Evolutionary conservation across 2,329 filamentous ascomycete genomes (phyloP).

Genomic region (Hymenoscyphus occultus): DNA sequence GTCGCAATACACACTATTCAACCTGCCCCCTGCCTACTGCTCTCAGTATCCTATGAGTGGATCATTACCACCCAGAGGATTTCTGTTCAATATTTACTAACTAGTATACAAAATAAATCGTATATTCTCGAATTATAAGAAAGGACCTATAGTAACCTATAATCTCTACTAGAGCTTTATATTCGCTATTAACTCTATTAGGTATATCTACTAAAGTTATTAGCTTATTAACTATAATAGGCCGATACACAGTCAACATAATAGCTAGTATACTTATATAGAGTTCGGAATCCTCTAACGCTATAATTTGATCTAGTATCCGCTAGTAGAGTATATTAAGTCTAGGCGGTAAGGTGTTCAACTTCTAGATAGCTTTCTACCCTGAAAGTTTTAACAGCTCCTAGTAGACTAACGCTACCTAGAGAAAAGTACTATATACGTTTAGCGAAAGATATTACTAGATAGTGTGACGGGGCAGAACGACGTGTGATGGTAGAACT

Average conservation of each 20-base stretch:
- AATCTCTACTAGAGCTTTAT: not conserved
- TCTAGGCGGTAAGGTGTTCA: slow-evolving; percentile 6
- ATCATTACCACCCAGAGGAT: too few species aligned
- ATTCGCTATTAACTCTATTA: not conserved
- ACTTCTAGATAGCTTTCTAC: not conserved
- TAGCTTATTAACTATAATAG: not conserved
- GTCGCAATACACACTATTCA: too few species aligned
- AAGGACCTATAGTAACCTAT: not conserved
- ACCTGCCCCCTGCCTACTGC: too few species aligned
- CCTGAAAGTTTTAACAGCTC: not conserved
- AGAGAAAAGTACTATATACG: slow-evolving; percentile 3
- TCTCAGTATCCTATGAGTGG: too few species aligned
- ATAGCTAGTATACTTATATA: not conserved
- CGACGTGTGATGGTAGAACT: too few species aligned
- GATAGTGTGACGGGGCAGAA: too few species aligned
- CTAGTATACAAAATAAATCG: slow-evolving; percentile 1
- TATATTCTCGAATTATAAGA: not conserved
- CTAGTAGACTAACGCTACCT: slow-evolving; percentile 5
- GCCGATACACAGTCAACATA: slow-evolving; percentile 1
- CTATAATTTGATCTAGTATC: slow-evolving; percentile 6
- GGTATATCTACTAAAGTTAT: slow-evolving; percentile 3
- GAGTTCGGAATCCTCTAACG: slow-evolving; percentile 1
- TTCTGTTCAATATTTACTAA: too few species aligned
- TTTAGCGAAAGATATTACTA: slow-evolving; percentile 31
- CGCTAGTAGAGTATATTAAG: slow-evolving; percentile 2